Evolutionary conservation across 1,139 yeast species (phyloP).

Genomic region (Lodderomyces pseudojiufengensis): DNA sequence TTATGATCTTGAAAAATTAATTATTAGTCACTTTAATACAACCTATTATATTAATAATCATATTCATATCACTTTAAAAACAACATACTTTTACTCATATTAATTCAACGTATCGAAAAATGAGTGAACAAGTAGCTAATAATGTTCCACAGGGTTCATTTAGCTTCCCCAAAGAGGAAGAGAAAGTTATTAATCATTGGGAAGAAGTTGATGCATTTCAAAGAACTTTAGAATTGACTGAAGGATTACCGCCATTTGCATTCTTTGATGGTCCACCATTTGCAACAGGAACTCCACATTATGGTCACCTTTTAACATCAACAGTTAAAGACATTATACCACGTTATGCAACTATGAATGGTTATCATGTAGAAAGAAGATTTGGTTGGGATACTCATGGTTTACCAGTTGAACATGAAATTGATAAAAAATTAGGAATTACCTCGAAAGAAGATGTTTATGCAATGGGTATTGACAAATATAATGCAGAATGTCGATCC

Average conservation of each 20-base stretch:
- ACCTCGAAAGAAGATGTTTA: constrained; percentile 92
- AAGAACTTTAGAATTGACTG: constrained; percentile 74
- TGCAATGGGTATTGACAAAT: constrained; percentile 89
- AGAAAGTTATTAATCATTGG: constrained; percentile 76
- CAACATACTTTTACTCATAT: neutral
- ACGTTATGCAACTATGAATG: constrained; percentile 96
- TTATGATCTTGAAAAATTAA: constrained; percentile 2
- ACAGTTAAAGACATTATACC: constrained; percentile 97
- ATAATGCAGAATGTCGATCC: constrained; percentile 89
- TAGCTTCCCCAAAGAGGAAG: constrained; percentile 87
- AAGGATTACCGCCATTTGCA: constrained; percentile 83
- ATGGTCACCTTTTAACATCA: constrained; percentile 94
- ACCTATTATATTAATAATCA: neutral
- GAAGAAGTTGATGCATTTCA: constrained; percentile 90
- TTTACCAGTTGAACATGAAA: constrained; percentile 95
- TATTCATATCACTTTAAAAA: neutral
- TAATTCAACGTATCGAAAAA: constrained; percentile 8
- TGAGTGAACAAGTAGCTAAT: constrained; percentile 24
- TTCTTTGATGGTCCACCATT: constrained; percentile 99
- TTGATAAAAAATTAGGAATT: constrained; percentile 94
- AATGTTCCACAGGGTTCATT: constrained; percentile 26
- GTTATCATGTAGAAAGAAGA: constrained; percentile 91
- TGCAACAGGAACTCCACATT: constrained; percentile 99
- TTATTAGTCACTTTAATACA: constrained; percentile 5
- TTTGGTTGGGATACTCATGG: constrained; percentile 99